Percentiles rank a stretch among this genome's conserved stretches.
Evolutionary conservation across 257 asterid genomes (phyloP).

Genomic region (Fraxinus cuspidata): DNA sequence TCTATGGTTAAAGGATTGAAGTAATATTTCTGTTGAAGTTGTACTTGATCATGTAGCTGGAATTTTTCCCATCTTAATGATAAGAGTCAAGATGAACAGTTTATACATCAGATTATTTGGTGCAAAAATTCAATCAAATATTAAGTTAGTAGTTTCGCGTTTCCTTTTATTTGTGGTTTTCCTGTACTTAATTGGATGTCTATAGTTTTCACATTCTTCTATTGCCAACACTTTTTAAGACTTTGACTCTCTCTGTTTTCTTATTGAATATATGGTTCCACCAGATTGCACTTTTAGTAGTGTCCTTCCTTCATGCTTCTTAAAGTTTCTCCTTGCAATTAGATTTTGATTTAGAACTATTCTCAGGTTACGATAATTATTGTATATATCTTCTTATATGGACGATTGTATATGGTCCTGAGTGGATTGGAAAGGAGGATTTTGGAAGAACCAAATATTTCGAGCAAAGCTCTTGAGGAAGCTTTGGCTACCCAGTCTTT

Average conservation of each 20-base stretch:
- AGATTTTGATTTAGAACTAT: constrained; percentile 27
- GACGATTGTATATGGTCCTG: constrained; percentile 85
- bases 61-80: neutral
- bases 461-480: constrained; percentile 74
- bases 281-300: neutral
- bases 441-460: constrained; percentile 61
- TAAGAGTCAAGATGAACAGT: neutral
- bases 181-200: neutral
- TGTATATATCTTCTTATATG: constrained; percentile 82
- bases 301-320: constrained; percentile 5
- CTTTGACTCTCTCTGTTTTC: neutral
- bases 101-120: neutral
- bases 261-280: neutral
- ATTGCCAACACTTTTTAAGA: neutral
- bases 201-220: neutral
- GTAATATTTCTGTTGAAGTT: neutral
- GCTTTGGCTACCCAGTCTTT: constrained; percentile 90
- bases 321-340: constrained; percentile 7
- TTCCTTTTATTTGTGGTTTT: neutral
- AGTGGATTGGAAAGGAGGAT: constrained; percentile 88
- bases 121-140: neutral
- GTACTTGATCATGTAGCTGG: neutral
- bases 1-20: neutral
- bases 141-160: neutral
- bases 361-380: constrained; percentile 86